Evolutionary conservation across 257 asterid genomes (phyloP), one percentile per base, ranked within the genome.

Genomic region (Ehretia macrophylla): DNA sequence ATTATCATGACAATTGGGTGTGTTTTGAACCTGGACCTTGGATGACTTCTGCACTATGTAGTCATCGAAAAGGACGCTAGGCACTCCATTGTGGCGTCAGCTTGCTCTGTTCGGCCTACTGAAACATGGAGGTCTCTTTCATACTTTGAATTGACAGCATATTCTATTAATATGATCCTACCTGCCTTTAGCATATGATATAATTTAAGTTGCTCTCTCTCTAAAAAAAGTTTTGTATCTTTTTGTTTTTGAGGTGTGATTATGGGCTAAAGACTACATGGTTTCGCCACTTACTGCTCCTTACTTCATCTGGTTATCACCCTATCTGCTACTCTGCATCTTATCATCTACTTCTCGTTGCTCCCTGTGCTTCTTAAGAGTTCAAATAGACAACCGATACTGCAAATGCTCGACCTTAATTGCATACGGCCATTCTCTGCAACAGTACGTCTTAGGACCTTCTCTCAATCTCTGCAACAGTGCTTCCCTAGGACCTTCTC

Each of bases 211-310:
- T 38, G 42, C 20, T 58, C 27, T 56, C 37, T 51, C 76, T 71
- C 79, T 75, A 71, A 79, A 50, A 71, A 54, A 46, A 32, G 13
- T 51, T 22, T 16, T 38, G 18, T 56, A 44, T 67, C 56, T 72
- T 60, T 38, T 27, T 71, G 65, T 76, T 63, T 72, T 60, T 72
- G 81, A 71, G 68, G 70, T 68, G 61, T 59, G 69, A 58, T 60
- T 65, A 42, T 56, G 59, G 58, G 79, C 76, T 59, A 27, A 52
- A 68, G 72, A 73, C 78, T 55, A 51, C 76, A 27, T 66, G 68
- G 20, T 66, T 60, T 60, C 53, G 60, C 80, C 37, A 48, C 68
- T 59, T 56, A 55, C 72, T 57, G 58, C 86, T 27, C 6, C 72
- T 66, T 66, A 54, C 63, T 63, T 49, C 39, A 17, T 73, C 17